Evolutionary conservation across 2,329 filamentous ascomycete genomes (phyloP), one percentile per base, ranked within the genome.

Genomic region (Monosporascus sp.): DNA sequence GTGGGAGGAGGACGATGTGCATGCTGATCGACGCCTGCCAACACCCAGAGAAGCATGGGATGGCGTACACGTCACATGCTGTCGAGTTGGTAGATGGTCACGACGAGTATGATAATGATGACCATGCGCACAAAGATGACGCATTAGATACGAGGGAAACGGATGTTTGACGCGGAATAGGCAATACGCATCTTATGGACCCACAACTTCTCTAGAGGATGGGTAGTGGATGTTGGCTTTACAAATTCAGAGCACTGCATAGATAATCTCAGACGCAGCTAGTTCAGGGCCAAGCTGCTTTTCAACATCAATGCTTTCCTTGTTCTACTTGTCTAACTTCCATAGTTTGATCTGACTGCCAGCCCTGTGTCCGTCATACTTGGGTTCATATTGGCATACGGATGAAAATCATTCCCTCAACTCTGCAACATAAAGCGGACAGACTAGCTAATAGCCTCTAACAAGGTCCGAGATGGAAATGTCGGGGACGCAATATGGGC

Each of bases 1-100:
- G 94, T 97, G 57, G 94, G 94, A 55, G 93, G 92, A 56, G 73
- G 14, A 22, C 17, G 14, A n/a, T 17, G n/a, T n/a, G 43, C 65
- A 58, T 72, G 64, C 62, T 70, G 31, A 55, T 47, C 17, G 20
- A 9, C 38, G 22, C 25, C 27, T 20, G 24, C 14, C 24, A 14
- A 27, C 14, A 46, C 22, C 22, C 8, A 43, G 22, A 18, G 39
- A 11, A 9, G 39, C 39, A 20, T 20, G 18, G 14, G 6, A 24
- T 14, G 18, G 9, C 24, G 22, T 38, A 37, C 24, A 25, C 7
- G 24, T 22, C 14, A 31, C 24, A 37, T 18, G 22, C 46, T 14
- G 46, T 35, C 25, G 17, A 24, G 20, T 15, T 24, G 41, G 43
- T n/a, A 8, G 2, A n/a, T 17, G 22, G 24, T 18, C 20, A 46